These are phyloP conservation scores for Heimioporus sp. DNA, from an alignment of 768 basidiomycete species.

Conservation along the genomic window DNA sequence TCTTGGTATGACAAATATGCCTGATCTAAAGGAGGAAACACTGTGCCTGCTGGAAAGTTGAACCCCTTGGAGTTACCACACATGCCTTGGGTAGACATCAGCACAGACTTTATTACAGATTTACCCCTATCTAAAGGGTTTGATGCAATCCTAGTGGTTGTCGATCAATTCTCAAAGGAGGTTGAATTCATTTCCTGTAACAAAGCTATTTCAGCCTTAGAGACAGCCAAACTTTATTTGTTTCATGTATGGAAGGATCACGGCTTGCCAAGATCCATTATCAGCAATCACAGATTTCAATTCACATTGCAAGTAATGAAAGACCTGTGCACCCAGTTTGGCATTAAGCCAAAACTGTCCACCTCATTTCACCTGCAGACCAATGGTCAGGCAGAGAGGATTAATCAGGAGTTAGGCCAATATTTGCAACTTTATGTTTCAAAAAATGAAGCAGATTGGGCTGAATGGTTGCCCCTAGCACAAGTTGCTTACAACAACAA, in stretches of 20 bases:
- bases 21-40: no score
- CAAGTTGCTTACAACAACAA: no score
- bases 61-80: no score
- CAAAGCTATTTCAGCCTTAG: neutral
- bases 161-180: neutral
- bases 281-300: neutral
- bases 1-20: no score
- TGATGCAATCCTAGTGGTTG: neutral
- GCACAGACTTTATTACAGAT: no score
- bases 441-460: no score
- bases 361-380: conserved; percentile 39
- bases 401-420: neutral
- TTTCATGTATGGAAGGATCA: no score
- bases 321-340: neutral
- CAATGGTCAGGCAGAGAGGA: conserved; percentile 33
- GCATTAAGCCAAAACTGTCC: conserved; percentile 17
- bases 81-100: no score
- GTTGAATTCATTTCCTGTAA: neutral
- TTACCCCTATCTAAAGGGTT: no score
- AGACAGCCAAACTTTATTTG: no score
- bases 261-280: neutral
- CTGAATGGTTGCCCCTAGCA: no score
- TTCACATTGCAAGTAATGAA: neutral
- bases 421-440: neutral
- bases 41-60: no score